These are phyloP conservation scores for Gonapodya prolifera DNA, from an alignment of 192 early-diverging fungal genomes.

Conservation along the genomic window DNA sequence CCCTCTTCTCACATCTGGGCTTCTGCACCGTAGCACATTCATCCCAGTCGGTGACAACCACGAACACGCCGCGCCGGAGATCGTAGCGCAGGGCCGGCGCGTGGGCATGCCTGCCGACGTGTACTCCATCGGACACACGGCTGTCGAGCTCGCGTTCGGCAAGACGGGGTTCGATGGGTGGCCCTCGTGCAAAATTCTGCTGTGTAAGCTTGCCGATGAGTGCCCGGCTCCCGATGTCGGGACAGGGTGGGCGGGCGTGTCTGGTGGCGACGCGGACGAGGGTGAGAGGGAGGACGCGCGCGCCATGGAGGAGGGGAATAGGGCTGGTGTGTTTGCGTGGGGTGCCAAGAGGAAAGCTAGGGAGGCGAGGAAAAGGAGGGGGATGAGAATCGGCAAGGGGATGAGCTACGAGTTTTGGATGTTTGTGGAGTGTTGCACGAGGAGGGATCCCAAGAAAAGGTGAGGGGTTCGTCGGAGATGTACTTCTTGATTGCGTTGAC, in stretches of 20 bases:
- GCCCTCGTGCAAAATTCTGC: slow-evolving; percentile 26
- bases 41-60: slow-evolving; percentile 40
- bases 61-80: slow-evolving; percentile 46
- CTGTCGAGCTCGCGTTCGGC: slow-evolving; percentile 40
- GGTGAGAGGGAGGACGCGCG: background rate
- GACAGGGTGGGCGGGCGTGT: background rate
- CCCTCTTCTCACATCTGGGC: background rate
- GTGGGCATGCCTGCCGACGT: slow-evolving; percentile 39
- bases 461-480: background rate
- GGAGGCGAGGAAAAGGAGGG: background rate
- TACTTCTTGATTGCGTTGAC: background rate
- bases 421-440: background rate
- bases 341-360: background rate
- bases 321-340: background rate
- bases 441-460: background rate
- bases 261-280: background rate
- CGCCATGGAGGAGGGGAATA: background rate
- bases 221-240: background rate
- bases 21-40: slow-evolving; percentile 20
- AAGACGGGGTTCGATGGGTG: slow-evolving; percentile 42
- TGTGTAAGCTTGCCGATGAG: background rate
- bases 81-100: slow-evolving; percentile 37
- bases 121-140: slow-evolving; percentile 44
- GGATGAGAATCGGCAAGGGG: background rate
- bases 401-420: background rate